Evolutionary conservation across 176 grass and related monocot species (phyloP), one percentile per base, ranked within the genome.

Genomic region (Triticum monococcum): DNA sequence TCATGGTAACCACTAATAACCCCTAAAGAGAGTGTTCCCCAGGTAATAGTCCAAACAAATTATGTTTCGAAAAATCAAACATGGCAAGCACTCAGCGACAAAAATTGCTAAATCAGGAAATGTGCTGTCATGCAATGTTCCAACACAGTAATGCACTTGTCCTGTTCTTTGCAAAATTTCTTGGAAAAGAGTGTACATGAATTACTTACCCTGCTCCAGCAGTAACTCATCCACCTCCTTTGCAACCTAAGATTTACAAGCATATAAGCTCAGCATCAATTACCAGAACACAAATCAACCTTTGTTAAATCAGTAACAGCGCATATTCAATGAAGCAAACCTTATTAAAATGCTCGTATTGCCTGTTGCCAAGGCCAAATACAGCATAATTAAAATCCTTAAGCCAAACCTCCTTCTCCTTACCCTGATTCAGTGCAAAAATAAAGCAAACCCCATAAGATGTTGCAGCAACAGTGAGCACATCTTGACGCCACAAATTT

Each of bases 301-400:
- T 61, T 78, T 37, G 38, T 67, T 7, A 52, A 69, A 71, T 54
- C 32, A 65, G 14, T 33, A 84, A 24, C 37, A 82, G 72, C 30
- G 45, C 56, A 78, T 56, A 66, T 79, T 67, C 11, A 79, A 67
- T 28, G 52, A 81, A 66, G 41, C 22, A 60, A 82, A 98, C 94
- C 97, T 99, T 94, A 85, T 99, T 99, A 45, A 99, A 99, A 91
- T 99, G 97, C 38, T 99, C 97, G 9, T 99, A 99, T 78, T 99
- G 94, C 62, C 86, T 94, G 80, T 96, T 99, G 26, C 97, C 94
- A 69, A 96, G 90, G 48, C 97, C 97, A 91, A 99, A 99, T 14
- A 94, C 90, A 79, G 87, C 92, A 88, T 79, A 99, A n/a, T 96
- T 93, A 77, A 99, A 85, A 90, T 96, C 86, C 72, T 91, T 91